Percentiles rank a stretch among this genome's conserved stretches.
Evolutionary conservation across 78 protist species (phyloP).

Genomic region (slime mould (Dictyostelium discoideum)): dicty_2.7 NC_007088.5:3126001-3126500

Average conservation of each 20-base stretch:
- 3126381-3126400: constrained; percentile 61
- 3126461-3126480: neutral
- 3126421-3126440: constrained; percentile 18
- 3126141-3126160: neutral
- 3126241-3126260: neutral
- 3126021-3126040: constrained; percentile 32
- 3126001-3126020: constrained; percentile 81
- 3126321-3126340: neutral
- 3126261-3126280: constrained; percentile 1
- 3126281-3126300: neutral
- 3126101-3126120: neutral
- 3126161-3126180: neutral
- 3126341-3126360: neutral
- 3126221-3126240: neutral
- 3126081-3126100: neutral
- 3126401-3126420: constrained; percentile 76
- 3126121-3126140: neutral
- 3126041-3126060: constrained; percentile 58
- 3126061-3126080: constrained; percentile 42
- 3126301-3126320: neutral
- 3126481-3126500: neutral
- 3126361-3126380: neutral
- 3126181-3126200: neutral
- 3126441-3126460: neutral
- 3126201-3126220: neutral